phyloP scores from a whole-genome alignment of 306 rosid species.

The Dicorynia guianensis region DNA sequence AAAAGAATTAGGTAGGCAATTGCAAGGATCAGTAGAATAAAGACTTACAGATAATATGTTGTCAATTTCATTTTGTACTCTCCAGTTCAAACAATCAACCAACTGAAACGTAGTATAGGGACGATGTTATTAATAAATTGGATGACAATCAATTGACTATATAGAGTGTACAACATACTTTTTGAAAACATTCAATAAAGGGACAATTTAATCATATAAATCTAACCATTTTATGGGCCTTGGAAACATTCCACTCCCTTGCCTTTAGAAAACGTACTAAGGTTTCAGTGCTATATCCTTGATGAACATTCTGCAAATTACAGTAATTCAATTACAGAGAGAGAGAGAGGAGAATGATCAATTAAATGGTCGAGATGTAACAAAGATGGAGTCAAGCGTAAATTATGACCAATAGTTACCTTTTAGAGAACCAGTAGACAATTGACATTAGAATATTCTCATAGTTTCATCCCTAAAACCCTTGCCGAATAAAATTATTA shows the following conservation, averaged over 20 bases:
- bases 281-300: conserved; percentile 71
- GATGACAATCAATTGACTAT: conserved; percentile 16
- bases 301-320: conserved; percentile 83
- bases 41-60: conserved; percentile 74
- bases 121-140: conserved; percentile 34
- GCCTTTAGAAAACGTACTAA: conserved; percentile 88
- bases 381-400: conserved; percentile 2
- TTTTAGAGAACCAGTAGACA: neutral
- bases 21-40: conserved; percentile 21
- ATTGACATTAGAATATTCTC: neutral
- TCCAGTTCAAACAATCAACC: conserved; percentile 86
- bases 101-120: conserved; percentile 60
- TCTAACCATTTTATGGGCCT: conserved; percentile 91
- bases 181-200: conserved; percentile 36
- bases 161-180: neutral
- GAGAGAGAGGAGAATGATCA: conserved; percentile 9
- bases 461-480: neutral
- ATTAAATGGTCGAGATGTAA: neutral
- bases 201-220: neutral
- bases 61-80: conserved; percentile 91
- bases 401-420: neutral
- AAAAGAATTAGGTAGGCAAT: conserved; percentile 33
- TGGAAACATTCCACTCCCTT: conserved; percentile 79
- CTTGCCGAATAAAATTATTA: neutral
- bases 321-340: conserved; percentile 13